These are phyloP conservation scores for Boeremia lycopersici DNA, from an alignment of 2,329 filamentous ascomycete species.

Conservation along the genomic window DNA sequence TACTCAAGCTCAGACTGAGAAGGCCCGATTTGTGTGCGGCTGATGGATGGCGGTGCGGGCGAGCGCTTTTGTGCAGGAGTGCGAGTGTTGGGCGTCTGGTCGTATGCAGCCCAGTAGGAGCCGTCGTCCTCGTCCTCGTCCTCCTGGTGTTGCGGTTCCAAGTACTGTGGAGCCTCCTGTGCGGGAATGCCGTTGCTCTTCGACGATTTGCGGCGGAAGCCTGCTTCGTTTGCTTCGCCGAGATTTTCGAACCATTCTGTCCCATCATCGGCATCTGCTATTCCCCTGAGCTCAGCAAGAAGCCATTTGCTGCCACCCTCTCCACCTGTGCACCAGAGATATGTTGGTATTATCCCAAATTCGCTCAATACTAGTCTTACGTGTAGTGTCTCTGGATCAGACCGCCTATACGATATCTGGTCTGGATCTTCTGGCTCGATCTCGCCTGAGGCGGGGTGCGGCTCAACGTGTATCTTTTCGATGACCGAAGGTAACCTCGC, in stretches of 20 bases:
- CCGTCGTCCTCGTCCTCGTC: conserved; percentile 74
- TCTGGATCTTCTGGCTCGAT: conserved; percentile 75
- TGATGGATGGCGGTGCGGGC: conserved; percentile 60
- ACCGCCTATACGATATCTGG: conserved; percentile 66
- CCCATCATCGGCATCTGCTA: conserved; percentile 62
- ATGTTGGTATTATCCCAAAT: conserved; percentile 67
- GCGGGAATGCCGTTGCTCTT: conserved; percentile 25
- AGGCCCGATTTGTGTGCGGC: conserved; percentile 44
- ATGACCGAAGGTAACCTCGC: conserved; percentile 66
- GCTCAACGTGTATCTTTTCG: conserved; percentile 69
- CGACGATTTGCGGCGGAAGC: conserved; percentile 37
- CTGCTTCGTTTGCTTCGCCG: conserved; percentile 64
- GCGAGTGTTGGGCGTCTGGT: conserved; percentile 63
- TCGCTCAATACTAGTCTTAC: conserved; percentile 66
- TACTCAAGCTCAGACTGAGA: conserved; percentile 69
- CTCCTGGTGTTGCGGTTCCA: conserved; percentile 24
- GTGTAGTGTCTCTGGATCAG: conserved; percentile 78
- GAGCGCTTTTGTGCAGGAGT: conserved; percentile 63
- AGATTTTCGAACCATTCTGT: conserved; percentile 64
- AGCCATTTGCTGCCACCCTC: conserved; percentile 71
- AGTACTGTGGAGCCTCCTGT: conserved; percentile 17
- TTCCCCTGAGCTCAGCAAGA: conserved; percentile 71
- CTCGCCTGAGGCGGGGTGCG: conserved; percentile 81
- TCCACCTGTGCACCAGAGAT: conserved; percentile 73
- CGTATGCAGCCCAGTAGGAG: conserved; percentile 81